These are phyloP conservation scores for Daedalea quercina DNA, from an alignment of 768 basidiomycete genomes.

Conservation along the genomic window DNA sequence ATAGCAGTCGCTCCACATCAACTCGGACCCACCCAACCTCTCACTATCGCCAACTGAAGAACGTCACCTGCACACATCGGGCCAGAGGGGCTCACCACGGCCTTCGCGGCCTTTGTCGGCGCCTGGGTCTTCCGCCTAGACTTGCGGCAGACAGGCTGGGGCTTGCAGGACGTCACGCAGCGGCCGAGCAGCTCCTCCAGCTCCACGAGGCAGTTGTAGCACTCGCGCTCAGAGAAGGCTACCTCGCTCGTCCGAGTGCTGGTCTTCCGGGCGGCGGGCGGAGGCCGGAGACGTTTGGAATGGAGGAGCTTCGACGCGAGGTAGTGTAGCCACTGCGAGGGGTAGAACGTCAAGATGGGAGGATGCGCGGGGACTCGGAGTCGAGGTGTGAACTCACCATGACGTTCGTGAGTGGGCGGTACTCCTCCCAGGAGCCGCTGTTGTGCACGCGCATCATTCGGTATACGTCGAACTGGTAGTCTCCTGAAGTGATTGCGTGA, in stretches of 20 bases:
- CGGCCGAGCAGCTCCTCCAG: conserved; percentile 52
- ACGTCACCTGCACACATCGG: conserved; percentile 48
- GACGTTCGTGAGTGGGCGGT: conserved; percentile 80
- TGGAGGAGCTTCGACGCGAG: conserved; percentile 65
- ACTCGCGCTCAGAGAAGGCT: conserved; percentile 56
- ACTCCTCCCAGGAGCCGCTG: conserved; percentile 63
- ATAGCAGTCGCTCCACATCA: no score
- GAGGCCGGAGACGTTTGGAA: conserved; percentile 59
- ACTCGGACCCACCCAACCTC: conserved; percentile 45
- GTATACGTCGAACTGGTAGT: conserved; percentile 94
- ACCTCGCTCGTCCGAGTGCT: conserved; percentile 10
- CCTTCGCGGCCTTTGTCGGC: conserved; percentile 10
- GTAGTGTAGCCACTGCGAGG: conserved; percentile 87
- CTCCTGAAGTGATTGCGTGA: conserved; percentile 40
- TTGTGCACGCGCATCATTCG: conserved; percentile 73
- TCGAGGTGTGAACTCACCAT: conserved; percentile 49
- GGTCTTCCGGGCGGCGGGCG: conserved; percentile 37
- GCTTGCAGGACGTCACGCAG: conserved; percentile 34
- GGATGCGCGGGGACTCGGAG: background rate
- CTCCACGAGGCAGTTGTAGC: conserved; percentile 63
- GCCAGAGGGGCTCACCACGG: conserved; percentile 22
- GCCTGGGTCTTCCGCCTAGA: conserved; percentile 30
- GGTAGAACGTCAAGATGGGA: background rate
- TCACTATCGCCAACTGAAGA: conserved; percentile 52
- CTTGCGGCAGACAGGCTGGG: conserved; percentile 27